Evolutionary conservation across 257 asterid species (phyloP), one percentile per base, ranked within the genome.

Genomic region (Salvia miltiorrhiza): DNA sequence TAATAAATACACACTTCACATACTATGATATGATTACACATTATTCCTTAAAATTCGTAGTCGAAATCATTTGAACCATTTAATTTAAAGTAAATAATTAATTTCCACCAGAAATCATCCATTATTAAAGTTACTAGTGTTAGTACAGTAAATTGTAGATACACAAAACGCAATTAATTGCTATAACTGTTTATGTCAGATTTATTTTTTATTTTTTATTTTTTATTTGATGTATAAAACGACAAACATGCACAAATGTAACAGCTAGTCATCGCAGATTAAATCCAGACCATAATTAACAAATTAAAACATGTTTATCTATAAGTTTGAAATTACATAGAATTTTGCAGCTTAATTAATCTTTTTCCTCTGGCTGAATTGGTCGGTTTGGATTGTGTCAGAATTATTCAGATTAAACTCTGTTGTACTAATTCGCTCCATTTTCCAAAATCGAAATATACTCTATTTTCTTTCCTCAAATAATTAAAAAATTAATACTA

Each of bases 351-450:
- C 70, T 70, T 63, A 67, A 65, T 33, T 47, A 2, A 67, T 28
- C 8, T 14, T 58, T 54, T 61, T 2, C 35, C 19, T 43, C 20
- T 11, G 9, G 45, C 77, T 65, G 49, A 35, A 65, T 24, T 77
- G 75, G 82, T 84, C 83, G 81, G 86, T 63, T 77, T 71, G 63
- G 55, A 65, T 54, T 37, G 45, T 65, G 65, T 40, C 72, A 72
- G 78, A 55, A 45, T 4, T 13, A 19, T 68, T 67, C 69, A 67
- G 78, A 73, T 45, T 69, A 63, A 63, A 55, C 56, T 60, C 60
- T 40, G 70, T 48, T 17, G 60, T 73, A 47, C 58, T 73, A 50
- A 14, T 67, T 69, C 26, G 12, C 56, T 72, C 57, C 59, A 59
- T 65, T 59, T 5, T 35, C n/a, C n/a, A n/a, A n/a, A n/a, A n/a